A percentile compares a stretch with the other conserved stretches of the same genome.
These are phyloP conservation scores for Hypericum perforatum DNA, from an alignment of 345 rosid genomes.

Conservation along the genomic window DNA sequence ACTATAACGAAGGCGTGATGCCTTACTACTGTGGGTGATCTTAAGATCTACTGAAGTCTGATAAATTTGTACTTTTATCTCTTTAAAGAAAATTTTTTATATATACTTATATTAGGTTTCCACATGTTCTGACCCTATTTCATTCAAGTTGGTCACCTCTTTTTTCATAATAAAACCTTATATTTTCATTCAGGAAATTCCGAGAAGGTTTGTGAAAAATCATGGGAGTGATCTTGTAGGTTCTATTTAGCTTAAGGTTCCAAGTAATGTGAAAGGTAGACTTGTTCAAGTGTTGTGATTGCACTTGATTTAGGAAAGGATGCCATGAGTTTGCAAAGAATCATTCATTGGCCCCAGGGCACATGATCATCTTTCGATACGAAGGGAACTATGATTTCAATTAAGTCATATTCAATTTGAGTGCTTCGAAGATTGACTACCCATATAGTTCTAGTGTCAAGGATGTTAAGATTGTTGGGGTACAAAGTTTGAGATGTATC, in stretches of 20 bases:
- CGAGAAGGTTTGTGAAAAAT: not conserved
- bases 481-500: too few relatives aligned
- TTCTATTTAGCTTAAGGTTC: not conserved
- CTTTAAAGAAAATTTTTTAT: too few relatives aligned
- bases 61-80: too few relatives aligned
- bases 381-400: not conserved
- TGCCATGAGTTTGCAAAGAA: constrained; percentile 11
- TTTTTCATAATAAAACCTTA: too few relatives aligned
- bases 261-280: constrained; percentile 5
- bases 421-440: constrained; percentile 10
- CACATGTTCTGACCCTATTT: too few relatives aligned
- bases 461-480: not conserved
- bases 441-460: not conserved
- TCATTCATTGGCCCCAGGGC: constrained; percentile 1
- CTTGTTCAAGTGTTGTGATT: not conserved
- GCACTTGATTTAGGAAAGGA: constrained; percentile 6
- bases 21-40: too few relatives aligned
- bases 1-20: too few relatives aligned
- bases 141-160: too few relatives aligned
- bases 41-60: too few relatives aligned
- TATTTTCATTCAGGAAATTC: constrained; percentile 2
- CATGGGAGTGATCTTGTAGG: constrained; percentile 6
- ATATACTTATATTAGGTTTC: too few relatives aligned
- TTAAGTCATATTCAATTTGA: constrained; percentile 9
- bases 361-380: constrained; percentile 7